phyloP scores from a whole-genome alignment of 257 asterid genomes.

The Asclepias syriaca region DNA sequence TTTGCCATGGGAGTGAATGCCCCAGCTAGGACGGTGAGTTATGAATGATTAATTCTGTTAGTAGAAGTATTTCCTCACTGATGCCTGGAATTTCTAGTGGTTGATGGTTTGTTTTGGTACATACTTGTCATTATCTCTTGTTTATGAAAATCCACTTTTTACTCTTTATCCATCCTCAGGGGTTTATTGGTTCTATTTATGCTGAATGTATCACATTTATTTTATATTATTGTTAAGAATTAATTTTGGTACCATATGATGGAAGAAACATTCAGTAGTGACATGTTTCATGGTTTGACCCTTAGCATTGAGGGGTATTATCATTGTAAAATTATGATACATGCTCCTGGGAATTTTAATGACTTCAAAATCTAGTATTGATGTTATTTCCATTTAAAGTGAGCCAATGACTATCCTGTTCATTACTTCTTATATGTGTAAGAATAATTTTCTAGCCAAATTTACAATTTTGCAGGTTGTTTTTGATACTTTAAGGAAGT shows the following conservation, averaged over 20 bases:
- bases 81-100: background rate
- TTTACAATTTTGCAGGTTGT: slow-evolving; percentile 64
- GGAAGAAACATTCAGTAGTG: background rate
- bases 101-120: background rate
- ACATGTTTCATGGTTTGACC: background rate
- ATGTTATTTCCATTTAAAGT: background rate
- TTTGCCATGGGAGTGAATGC: slow-evolving; percentile 99
- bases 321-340: background rate
- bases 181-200: background rate
- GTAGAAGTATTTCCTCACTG: background rate
- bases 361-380: background rate
- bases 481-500: slow-evolving; percentile 86
- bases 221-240: background rate
- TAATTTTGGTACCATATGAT: background rate
- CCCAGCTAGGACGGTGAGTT: slow-evolving; percentile 94
- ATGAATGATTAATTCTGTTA: background rate
- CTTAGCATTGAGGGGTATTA: background rate
- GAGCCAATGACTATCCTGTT: background rate
- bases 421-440: background rate
- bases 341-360: background rate
- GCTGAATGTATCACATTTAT: background rate
- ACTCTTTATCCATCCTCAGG: background rate
- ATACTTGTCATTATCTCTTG: background rate
- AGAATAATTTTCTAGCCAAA: background rate
- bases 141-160: background rate